Evolutionary conservation across 139 green algal genomes (phyloP).

Genomic region (Volvox reticuliferus): DNA sequence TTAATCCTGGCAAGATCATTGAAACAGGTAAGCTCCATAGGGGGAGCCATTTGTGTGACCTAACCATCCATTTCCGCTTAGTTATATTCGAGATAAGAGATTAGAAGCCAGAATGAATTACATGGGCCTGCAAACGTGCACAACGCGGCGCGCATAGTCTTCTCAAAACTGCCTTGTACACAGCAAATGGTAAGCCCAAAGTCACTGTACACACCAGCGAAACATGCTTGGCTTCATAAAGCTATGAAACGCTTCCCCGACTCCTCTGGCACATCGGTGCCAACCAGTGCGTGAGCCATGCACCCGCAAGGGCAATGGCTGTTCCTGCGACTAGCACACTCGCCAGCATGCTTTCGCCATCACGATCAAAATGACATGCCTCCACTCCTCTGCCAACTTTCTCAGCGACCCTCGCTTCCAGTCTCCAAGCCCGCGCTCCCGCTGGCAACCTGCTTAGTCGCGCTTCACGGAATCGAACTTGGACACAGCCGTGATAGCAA

Average conservation of each 20-base stretch:
- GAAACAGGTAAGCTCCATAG: too few species aligned
- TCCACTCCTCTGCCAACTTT: not conserved
- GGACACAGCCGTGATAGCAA: conserved; percentile 87
- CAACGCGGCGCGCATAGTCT: conserved; percentile 5
- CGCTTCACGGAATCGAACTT: conserved; percentile 80
- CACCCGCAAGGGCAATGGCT: not conserved
- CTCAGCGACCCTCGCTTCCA: too few species aligned
- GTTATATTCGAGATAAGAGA: too few species aligned
- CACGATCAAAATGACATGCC: not conserved
- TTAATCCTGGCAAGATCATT: too few species aligned
- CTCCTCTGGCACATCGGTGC: not conserved
- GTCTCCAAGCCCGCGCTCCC: not conserved
- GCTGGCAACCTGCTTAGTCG: conserved; percentile 14
- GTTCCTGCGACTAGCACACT: not conserved
- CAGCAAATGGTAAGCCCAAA: not conserved
- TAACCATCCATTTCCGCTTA: too few species aligned
- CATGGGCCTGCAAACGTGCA: not conserved
- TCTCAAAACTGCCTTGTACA: conserved; percentile 26
- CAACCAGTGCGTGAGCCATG: not conserved
- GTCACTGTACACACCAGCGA: conserved; percentile 16
- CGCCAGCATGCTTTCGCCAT: conserved; percentile 26
- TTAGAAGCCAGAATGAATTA: conserved; percentile 14
- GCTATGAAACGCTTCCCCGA: not conserved
- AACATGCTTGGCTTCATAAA: not conserved
- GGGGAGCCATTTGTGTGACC: too few species aligned